Base-by-base conservation (phyloP, 352 stramenopile species). In the Pythium aphanidermatum region DNA sequence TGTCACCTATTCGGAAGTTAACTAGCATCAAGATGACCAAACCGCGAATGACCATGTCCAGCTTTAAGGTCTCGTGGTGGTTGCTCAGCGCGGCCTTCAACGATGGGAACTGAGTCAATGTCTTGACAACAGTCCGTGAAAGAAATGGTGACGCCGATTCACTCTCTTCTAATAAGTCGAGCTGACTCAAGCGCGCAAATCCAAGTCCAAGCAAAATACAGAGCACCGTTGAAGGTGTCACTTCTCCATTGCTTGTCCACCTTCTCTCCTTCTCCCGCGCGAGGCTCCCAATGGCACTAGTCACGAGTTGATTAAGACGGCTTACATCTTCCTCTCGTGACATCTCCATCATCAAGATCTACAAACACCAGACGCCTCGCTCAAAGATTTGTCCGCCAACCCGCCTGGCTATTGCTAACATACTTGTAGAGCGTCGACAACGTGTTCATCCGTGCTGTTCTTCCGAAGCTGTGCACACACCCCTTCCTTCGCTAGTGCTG, bases 401-500 rank as follows among this genome's bases (percentile, higher is more conserved):
- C 13, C 29, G 39, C 19, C n/a, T 7, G 4, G 23, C 13, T 16
- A 25, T 23, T 5, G 20, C 2, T 25, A 13, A 20, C 42, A 27
- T 50, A 50, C 51, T 27, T 25, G 12, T 4, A 60, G 6, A 17
- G 14, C 43, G 3, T 45, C 37, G n/a, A 16, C 4, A 16, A 37
- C 16, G 6, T 16, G 14, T 0, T n/a, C n/a, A n/a, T 11, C 23
- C 19, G 12, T 8, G 9, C 14, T 32, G 5, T n/a, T 31, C 1
- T 6, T 31, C 10, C 7, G 24, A 1, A 26, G 21, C 17, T 53
- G 42, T 11, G 25, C 43, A 12, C 46, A 56, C 21, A 62, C 46
- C 17, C 56, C 32, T 31, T 48, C 46, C 38, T 52, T 62, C 16
- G 46, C 26, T 2, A 62, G 34, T 2, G 33, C 28, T 5, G 17